Evolutionary conservation across 2,329 filamentous ascomycete species (phyloP).

Genomic region (Colletotrichum sp.): DNA sequence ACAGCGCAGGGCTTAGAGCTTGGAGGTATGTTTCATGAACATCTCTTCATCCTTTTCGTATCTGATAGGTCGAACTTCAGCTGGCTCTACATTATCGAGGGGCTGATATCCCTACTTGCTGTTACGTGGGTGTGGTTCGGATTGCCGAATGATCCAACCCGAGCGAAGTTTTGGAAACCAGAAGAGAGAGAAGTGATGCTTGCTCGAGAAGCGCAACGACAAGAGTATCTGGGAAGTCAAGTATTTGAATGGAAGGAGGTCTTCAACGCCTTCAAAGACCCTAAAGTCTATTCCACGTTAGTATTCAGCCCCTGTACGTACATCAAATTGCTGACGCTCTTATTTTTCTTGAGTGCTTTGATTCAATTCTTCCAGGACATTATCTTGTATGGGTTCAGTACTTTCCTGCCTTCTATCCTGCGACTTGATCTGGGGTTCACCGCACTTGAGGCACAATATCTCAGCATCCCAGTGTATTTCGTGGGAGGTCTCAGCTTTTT

Average conservation of each 20-base stretch:
- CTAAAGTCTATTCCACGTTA: constrained; percentile 53
- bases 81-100: constrained; percentile 56
- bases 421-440: constrained; percentile 51
- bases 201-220: constrained; percentile 46
- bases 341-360: constrained; percentile 24
- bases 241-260: constrained; percentile 56
- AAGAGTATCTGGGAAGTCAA: constrained; percentile 51
- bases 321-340: background rate
- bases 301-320: background rate
- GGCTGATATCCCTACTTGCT: constrained; percentile 40
- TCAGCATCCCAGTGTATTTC: constrained; percentile 61
- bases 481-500: constrained; percentile 52
- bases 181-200: constrained; percentile 56
- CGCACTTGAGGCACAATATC: constrained; percentile 52
- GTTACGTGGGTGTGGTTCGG: constrained; percentile 48
- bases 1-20: constrained; percentile 45
- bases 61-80: constrained; percentile 20
- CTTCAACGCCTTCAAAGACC: constrained; percentile 48
- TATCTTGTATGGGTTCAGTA: constrained; percentile 59
- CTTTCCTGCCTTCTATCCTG: constrained; percentile 61
- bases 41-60: background rate
- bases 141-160: constrained; percentile 48
- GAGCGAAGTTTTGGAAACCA: constrained; percentile 51
- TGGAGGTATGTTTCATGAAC: constrained; percentile 34
- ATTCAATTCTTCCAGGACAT: constrained; percentile 60